Evolutionary conservation across 228 moss, liverwort and hornwort species (phyloP).

Genomic region (Sphagnum magellanicum): DNA sequence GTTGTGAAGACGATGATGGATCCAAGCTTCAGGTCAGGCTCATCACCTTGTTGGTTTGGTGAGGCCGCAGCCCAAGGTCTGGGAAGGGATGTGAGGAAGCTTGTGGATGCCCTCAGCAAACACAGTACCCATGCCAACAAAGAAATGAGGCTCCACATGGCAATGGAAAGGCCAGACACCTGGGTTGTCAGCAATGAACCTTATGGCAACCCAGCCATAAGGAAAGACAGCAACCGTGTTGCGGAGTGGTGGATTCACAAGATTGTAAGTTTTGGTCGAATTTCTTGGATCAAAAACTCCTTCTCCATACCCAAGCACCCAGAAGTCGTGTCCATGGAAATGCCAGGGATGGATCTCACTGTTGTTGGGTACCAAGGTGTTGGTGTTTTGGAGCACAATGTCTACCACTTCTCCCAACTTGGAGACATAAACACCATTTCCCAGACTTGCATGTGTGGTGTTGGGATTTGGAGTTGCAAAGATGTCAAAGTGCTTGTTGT

Average conservation of each 20-base stretch:
- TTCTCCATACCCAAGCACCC: conserved; percentile 24
- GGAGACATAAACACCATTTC: conserved; percentile 21
- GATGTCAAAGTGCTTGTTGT: conserved; percentile 10
- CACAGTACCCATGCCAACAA: conserved; percentile 35
- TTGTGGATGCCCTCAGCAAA: conserved; percentile 28
- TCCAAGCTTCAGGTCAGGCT: too few species aligned
- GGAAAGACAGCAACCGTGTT: conserved; percentile 45
- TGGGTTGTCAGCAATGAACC: conserved; percentile 39
- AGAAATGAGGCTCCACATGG: conserved; percentile 25
- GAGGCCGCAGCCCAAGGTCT: conserved; percentile 38
- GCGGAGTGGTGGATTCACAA: conserved; percentile 27
- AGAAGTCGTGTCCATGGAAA: conserved; percentile 42
- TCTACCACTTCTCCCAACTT: conserved; percentile 25
- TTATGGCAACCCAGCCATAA: conserved; percentile 34
- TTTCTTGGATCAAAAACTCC: conserved; percentile 10
- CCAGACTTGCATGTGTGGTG: conserved; percentile 10
- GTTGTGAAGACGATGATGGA: too few species aligned
- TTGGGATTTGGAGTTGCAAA: conserved; percentile 5
- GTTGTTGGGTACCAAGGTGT: conserved; percentile 18
- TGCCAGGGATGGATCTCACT: conserved; percentile 40
- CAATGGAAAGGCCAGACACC: conserved; percentile 52
- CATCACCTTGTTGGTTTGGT: conserved; percentile 9
- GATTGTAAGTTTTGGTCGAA: conserved; percentile 11
- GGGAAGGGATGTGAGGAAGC: conserved; percentile 16
- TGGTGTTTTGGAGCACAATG: conserved; percentile 33